Conservation (phyloP, 2,329 filamentous ascomycete species). For the Hortaea werneckii region DNA sequence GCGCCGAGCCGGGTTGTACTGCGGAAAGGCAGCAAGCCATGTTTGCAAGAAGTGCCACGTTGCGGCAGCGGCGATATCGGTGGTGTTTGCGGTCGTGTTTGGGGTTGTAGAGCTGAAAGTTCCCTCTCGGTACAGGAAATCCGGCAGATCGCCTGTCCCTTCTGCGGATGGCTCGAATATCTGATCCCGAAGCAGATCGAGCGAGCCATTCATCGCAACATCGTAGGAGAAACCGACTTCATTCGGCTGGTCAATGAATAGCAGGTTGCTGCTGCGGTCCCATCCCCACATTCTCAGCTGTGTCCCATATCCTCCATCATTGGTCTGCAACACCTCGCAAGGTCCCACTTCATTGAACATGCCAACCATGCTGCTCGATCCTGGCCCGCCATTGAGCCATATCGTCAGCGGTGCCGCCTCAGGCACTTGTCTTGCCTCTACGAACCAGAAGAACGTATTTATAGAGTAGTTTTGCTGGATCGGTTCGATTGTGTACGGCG, state of each 20-base stretch:
- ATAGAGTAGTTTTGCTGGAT: constrained; percentile 47
- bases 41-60: constrained; percentile 57
- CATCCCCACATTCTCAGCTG: constrained; percentile 44
- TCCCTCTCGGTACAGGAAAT: constrained; percentile 47
- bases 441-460: constrained; percentile 58
- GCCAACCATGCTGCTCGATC: constrained; percentile 48
- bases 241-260: constrained; percentile 60
- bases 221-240: constrained; percentile 51
- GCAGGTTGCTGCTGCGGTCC: constrained; percentile 54
- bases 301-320: constrained; percentile 22
- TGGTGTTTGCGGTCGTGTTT: constrained; percentile 24
- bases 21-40: constrained; percentile 38
- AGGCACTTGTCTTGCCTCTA: constrained; percentile 46
- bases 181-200: constrained; percentile 24
- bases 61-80: constrained; percentile 31
- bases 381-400: constrained; percentile 53
- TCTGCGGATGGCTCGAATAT: constrained; percentile 32
- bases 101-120: constrained; percentile 51
- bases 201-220: constrained; percentile 32
- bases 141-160: constrained; percentile 43
- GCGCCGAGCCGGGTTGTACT: constrained; percentile 32
- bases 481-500: constrained; percentile 35
- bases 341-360: constrained; percentile 41
- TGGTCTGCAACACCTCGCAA: constrained; percentile 27
- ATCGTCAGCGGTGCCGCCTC: constrained; percentile 47